phyloP scores from a whole-genome alignment of 2,329 filamentous ascomycete species.

The Orbilia javanica region DNA sequence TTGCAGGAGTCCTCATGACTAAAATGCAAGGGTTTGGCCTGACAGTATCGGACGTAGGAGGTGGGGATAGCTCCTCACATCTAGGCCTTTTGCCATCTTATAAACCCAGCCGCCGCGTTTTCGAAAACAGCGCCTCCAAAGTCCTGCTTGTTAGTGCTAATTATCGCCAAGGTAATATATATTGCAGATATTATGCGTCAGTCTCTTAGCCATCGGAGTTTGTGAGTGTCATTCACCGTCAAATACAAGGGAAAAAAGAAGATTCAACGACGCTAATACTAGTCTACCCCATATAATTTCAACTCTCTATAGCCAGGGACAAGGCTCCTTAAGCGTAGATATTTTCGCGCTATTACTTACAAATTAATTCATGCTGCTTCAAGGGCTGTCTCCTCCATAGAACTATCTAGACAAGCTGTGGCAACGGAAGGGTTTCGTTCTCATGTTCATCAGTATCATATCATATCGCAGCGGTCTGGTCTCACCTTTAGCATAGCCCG shows the following conservation, averaged over 20 bases:
- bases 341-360: conserved; percentile 14
- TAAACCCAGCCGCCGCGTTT: conserved; percentile 7
- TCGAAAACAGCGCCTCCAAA: not conserved
- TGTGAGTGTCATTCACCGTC: conserved; percentile 11
- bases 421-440: not conserved
- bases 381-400: conserved; percentile 22
- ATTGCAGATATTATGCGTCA: conserved; percentile 34
- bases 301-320: conserved; percentile 47
- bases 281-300: conserved; percentile 46
- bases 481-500: too few relatives aligned
- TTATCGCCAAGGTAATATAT: conserved; percentile 46
- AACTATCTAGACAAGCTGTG: conserved; percentile 32
- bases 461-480: not conserved
- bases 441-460: not conserved
- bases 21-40: conserved; percentile 33
- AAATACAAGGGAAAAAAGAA: not conserved
- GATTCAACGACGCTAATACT: conserved; percentile 30
- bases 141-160: conserved; percentile 3
- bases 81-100: conserved; percentile 20
- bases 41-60: conserved; percentile 54
- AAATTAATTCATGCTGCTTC: conserved; percentile 18
- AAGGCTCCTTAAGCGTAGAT: conserved; percentile 2
- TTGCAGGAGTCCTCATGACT: conserved; percentile 58
- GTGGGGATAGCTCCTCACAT: conserved; percentile 45
- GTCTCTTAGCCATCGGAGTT: conserved; percentile 39